Evolutionary conservation across 805 yeast species (phyloP).

Genomic region (Ogataea zsoltii): DNA sequence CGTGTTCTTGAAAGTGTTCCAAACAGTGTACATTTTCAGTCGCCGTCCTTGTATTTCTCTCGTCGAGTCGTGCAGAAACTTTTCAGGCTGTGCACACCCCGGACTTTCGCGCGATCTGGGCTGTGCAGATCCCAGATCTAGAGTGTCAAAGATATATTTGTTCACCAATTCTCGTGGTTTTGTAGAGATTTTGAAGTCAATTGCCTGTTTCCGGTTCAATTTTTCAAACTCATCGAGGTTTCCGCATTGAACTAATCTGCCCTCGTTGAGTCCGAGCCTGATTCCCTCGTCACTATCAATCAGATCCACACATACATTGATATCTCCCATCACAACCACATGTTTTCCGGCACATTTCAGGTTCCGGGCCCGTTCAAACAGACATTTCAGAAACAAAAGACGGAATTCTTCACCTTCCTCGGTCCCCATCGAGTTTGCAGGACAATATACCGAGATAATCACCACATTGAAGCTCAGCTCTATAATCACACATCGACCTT

Average conservation of each 20-base stretch:
- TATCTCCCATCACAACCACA: constrained; percentile 84
- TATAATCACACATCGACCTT: constrained; percentile 78
- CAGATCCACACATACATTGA: constrained; percentile 77
- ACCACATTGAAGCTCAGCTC: constrained; percentile 68
- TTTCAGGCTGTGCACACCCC: constrained; percentile 1
- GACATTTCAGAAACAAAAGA: constrained; percentile 52
- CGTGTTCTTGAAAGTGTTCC: constrained; percentile 80
- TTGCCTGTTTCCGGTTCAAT: constrained; percentile 33
- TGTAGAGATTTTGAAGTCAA: constrained; percentile 41
- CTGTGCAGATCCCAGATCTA: too few species aligned
- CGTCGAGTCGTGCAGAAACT: constrained; percentile 58
- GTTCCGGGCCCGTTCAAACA: constrained; percentile 62
- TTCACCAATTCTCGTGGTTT: constrained; percentile 49
- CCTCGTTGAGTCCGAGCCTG: constrained; percentile 43
- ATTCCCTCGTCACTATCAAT: constrained; percentile 80
- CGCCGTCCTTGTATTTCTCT: constrained; percentile 58
- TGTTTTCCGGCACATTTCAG: constrained; percentile 59
- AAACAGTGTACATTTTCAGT: constrained; percentile 77
- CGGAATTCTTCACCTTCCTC: constrained; percentile 66
- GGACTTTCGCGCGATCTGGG: constrained; percentile 11
- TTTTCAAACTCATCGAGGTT: constrained; percentile 35
- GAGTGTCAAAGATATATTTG: constrained; percentile 38
- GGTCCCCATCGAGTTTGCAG: constrained; percentile 80
- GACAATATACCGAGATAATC: constrained; percentile 75
- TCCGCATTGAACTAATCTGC: constrained; percentile 31